Percentiles rank a stretch among this genome's conserved stretches.
phyloP scores from a whole-genome alignment of 2,329 filamentous ascomycete species.

The Fusarium sp. region DNA sequence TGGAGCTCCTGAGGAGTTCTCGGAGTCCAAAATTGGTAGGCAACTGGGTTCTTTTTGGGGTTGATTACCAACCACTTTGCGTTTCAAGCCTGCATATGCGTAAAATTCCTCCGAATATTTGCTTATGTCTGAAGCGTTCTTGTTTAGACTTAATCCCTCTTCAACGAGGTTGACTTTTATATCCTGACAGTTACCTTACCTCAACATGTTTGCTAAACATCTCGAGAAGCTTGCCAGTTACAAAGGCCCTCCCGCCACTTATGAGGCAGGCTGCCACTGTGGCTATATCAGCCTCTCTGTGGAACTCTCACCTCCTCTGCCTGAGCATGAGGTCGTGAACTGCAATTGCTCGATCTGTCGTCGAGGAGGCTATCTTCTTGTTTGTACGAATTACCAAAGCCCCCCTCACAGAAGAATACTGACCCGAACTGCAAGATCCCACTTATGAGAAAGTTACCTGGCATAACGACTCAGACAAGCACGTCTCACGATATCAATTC shows the following conservation, averaged over 20 bases:
- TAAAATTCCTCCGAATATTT: conserved; percentile 7
- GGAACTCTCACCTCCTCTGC: conserved; percentile 62
- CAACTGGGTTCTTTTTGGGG: no score
- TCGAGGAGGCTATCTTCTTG: conserved; percentile 64
- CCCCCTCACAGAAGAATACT: neutral
- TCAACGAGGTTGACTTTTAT: no score
- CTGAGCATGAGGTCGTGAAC: conserved; percentile 59
- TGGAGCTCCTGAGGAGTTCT: conserved; percentile 4
- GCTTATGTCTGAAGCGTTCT: neutral
- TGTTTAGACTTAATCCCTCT: neutral
- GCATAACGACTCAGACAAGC: conserved; percentile 56
- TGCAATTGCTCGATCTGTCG: conserved; percentile 69
- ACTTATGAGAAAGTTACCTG: conserved; percentile 57
- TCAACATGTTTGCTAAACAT: neutral
- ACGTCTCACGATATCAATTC: conserved; percentile 54
- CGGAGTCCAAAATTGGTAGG: conserved; percentile 31
- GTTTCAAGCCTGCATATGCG: no score
- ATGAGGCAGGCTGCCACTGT: conserved; percentile 67
- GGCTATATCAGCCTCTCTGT: conserved; percentile 64
- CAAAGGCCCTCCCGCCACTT: conserved; percentile 53
- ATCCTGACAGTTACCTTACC: no score
- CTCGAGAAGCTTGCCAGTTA: conserved; percentile 30
- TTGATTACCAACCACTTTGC: no score
- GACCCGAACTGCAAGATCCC: conserved; percentile 52
- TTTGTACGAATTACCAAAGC: conserved; percentile 53